Base-by-base conservation (phyloP, 768 basidiomycete species). In the Asterophora lycoperdoides region DNA sequence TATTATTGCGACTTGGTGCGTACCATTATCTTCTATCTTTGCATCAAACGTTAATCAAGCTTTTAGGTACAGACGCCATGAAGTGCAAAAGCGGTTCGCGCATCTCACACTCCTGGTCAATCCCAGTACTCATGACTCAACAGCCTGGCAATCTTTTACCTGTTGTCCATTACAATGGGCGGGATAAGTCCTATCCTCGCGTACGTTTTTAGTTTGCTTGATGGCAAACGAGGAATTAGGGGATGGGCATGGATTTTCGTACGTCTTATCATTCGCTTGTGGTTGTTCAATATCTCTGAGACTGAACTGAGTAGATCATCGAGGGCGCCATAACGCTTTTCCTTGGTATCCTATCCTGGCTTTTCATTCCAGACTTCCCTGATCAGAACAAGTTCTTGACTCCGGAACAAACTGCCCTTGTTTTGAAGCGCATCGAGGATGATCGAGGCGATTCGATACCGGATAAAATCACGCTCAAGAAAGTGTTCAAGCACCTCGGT, bases 211-310 rank as follows among this genome's bases (percentile, higher is more conserved):
- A 71, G 68, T 54, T 60, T 68, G 8, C 62, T 78, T 8, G 63
- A 70, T 48, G 73, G 73, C 5, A 68, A 57, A 54, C 58, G 62
- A 18, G 64, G 68, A 26, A 64, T 76, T 28, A 66, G 67, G 14
- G 75, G 75, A 19, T 77, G 76, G 76, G 65, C 68, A 40, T 78
- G 75, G 74, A 77, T 78, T 49, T 77, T 77, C 44, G 74, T 75
- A 53, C 53, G 69, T 58, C 29, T 23, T 32, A 30, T 14, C 9
- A 5, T 28, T 23, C 5, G 18, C 17, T 19, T 30, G 37, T 14
- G 13, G 8, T 10, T n/a, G 23, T 28, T 30, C 6, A 2, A 13
- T 52, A 34, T 1, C 32, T 37, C 8, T 23, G 20, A 52, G 52
- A n/a, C 41, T 15, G 19, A 19, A 34, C 10, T 6, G 5, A 40